phyloP scores from a whole-genome alignment of 345 rosid species.

The Mercurialis annua region DNA sequence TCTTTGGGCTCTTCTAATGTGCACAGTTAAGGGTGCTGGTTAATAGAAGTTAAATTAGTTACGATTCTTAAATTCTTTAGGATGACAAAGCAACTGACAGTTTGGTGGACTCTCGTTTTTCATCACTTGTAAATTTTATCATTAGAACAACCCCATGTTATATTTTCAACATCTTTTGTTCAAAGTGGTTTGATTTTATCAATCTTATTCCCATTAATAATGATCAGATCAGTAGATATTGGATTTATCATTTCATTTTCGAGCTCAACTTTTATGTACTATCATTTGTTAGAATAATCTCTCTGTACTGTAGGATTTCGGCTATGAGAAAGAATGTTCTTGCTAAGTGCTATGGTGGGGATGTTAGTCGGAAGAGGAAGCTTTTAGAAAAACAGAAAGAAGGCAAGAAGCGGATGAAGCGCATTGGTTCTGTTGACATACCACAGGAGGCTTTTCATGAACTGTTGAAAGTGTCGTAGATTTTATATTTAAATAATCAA shows the following conservation, averaged over 20 bases:
- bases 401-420: constrained; percentile 97
- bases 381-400: constrained; percentile 94
- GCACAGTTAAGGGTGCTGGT: too few relatives aligned
- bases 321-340: constrained; percentile 98
- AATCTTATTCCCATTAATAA: neutral
- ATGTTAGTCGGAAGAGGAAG: constrained; percentile 84
- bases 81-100: too few relatives aligned
- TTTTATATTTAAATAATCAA: neutral
- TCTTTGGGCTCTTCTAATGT: neutral
- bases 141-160: too few relatives aligned
- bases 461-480: constrained; percentile 77
- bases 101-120: too few relatives aligned
- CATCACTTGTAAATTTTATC: too few relatives aligned
- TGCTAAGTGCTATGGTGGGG: constrained; percentile 98
- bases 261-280: neutral
- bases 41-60: too few relatives aligned
- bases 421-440: constrained; percentile 95
- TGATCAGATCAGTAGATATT: neutral
- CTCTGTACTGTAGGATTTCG: constrained; percentile 48
- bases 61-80: too few relatives aligned
- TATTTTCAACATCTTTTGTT: too few relatives aligned
- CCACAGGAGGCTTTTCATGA: constrained; percentile 97
- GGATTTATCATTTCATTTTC: neutral
- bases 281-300: neutral
- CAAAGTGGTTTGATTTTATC: neutral